Evolutionary conservation across 768 basidiomycete species (phyloP).

Genomic region (Solioccasus polychromus): DNA sequence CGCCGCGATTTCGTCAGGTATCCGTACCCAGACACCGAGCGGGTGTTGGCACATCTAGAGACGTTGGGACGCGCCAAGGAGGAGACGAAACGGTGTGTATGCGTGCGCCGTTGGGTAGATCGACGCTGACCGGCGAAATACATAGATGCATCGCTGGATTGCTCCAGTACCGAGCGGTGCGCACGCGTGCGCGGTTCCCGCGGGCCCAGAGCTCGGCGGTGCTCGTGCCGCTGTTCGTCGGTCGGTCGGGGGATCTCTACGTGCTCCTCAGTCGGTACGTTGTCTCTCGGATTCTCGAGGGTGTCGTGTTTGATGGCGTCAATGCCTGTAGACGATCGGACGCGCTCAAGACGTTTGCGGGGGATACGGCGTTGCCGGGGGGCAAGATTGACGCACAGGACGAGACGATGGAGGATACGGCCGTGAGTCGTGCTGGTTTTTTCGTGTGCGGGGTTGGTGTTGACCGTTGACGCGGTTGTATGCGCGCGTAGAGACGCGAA

Average conservation of each 20-base stretch:
- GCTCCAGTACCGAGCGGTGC: constrained; percentile 24
- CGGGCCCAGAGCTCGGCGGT: constrained; percentile 68
- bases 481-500: constrained; percentile 71
- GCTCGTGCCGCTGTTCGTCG: constrained; percentile 81
- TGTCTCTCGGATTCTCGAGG: background rate
- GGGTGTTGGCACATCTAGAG: constrained; percentile 10
- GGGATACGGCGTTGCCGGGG: constrained; percentile 86
- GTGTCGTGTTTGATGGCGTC: background rate
- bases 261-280: constrained; percentile 80
- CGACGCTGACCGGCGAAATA: no score
- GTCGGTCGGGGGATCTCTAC: constrained; percentile 78
- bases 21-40: constrained; percentile 12
- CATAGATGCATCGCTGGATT: constrained; percentile 28
- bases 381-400: constrained; percentile 77
- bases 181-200: constrained; percentile 43
- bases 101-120: no score
- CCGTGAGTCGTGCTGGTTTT: constrained; percentile 41
- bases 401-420: constrained; percentile 70
- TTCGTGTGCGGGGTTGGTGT: background rate
- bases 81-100: constrained; percentile 21
- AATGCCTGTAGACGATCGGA: constrained; percentile 58
- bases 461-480: background rate
- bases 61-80: constrained; percentile 9
- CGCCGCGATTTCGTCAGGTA: constrained; percentile 18
- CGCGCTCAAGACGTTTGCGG: constrained; percentile 72